These are phyloP conservation scores for Aegilops longissima DNA, from an alignment of 176 grass and related monocot genomes.

Conservation along the genomic window DNA sequence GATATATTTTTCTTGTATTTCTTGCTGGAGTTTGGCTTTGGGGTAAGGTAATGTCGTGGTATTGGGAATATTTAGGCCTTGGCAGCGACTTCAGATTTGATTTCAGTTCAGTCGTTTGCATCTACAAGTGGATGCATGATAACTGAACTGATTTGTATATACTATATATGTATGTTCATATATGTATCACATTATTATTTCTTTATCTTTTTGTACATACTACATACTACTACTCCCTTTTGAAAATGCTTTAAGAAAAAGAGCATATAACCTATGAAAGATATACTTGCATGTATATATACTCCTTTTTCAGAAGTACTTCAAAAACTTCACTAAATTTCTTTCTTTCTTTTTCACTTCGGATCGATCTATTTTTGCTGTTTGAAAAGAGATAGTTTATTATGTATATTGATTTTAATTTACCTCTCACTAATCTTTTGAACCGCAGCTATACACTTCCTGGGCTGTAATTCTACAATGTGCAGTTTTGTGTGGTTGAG, in stretches of 20 bases:
- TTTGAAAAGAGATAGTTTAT: background rate
- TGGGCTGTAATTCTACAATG: background rate
- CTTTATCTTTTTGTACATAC: background rate
- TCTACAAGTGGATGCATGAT: slow-evolving; percentile 29
- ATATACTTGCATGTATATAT: background rate
- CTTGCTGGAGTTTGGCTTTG: background rate
- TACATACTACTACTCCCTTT: background rate
- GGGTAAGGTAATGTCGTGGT: background rate
- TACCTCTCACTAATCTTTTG: background rate
- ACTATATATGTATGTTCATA: background rate
- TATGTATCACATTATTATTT: background rate
- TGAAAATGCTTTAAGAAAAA: background rate
- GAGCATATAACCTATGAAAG: background rate
- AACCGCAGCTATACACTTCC: background rate
- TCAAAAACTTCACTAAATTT: background rate
- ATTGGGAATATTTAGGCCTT: slow-evolving; percentile 29
- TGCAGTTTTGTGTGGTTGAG: background rate
- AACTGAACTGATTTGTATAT: background rate
- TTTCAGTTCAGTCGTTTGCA: slow-evolving; percentile 31
- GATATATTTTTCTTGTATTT: background rate
- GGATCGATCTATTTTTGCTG: background rate
- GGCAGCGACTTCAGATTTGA: background rate
- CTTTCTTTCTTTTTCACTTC: background rate
- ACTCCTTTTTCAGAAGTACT: background rate
- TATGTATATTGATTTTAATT: no score